A percentile compares a stretch with the other conserved stretches of the same genome.
Evolutionary conservation across 1,139 yeast genomes (phyloP).

Genomic region (Pichia sp.): DNA sequence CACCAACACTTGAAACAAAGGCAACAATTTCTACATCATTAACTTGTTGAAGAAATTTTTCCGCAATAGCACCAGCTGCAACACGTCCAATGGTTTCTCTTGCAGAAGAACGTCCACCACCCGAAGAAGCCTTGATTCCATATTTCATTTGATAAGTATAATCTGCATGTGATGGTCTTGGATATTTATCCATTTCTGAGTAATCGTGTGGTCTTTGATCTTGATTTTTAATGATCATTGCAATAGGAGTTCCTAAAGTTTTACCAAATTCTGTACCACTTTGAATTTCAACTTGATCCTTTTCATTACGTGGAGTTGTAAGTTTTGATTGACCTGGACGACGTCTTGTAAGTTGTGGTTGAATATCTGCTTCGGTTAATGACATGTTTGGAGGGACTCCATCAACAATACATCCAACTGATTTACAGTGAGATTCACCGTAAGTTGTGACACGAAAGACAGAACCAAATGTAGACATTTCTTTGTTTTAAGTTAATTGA

Average conservation of each 20-base stretch:
- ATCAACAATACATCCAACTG: slow-evolving; percentile 98
- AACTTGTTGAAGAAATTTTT: slow-evolving; percentile 70
- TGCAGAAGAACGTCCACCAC: slow-evolving; percentile 96
- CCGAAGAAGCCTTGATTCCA: slow-evolving; percentile 87
- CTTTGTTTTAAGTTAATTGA: background rate
- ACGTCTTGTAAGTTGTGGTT: slow-evolving; percentile 92
- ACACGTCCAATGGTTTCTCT: slow-evolving; percentile 98
- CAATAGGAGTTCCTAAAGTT: slow-evolving; percentile 93
- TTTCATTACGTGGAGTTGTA: slow-evolving; percentile 92
- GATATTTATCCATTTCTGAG: slow-evolving; percentile 88
- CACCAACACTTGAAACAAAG: slow-evolving; percentile 87
- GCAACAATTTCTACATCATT: slow-evolving; percentile 92
- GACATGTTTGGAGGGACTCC: slow-evolving; percentile 96
- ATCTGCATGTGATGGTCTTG: slow-evolving; percentile 98
- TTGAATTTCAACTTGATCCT: slow-evolving; percentile 86
- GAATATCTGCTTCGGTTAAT: slow-evolving; percentile 79
- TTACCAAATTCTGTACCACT: slow-evolving; percentile 89
- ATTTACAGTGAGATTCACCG: slow-evolving; percentile 96
- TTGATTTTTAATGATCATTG: slow-evolving; percentile 84
- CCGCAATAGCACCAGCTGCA: slow-evolving; percentile 98
- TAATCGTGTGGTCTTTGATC: slow-evolving; percentile 97
- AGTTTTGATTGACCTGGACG: slow-evolving; percentile 95
- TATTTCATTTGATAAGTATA: slow-evolving; percentile 86
- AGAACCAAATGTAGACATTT: slow-evolving; percentile 61
- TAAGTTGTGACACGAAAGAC: slow-evolving; percentile 77